A percentile compares a stretch with the other conserved stretches of the same genome.
phyloP scores from a whole-genome alignment of 441 rosid genomes.

The Biscutella laevigata region DNA sequence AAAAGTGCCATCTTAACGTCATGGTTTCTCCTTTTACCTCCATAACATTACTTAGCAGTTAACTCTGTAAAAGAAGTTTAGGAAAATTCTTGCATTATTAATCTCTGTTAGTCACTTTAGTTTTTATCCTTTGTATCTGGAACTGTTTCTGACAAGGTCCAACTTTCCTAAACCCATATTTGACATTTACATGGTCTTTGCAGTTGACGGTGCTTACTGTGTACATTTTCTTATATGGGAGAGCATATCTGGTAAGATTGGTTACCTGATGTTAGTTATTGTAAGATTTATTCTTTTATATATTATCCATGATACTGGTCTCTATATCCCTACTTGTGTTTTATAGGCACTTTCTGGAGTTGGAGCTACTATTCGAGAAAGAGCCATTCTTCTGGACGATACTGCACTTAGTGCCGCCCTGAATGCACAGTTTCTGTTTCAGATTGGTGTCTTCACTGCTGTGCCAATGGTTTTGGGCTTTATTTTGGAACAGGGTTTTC shows the following conservation, averaged over 20 bases:
- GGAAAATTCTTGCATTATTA: neutral
- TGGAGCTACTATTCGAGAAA: conserved; percentile 53
- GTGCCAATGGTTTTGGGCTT: conserved; percentile 95
- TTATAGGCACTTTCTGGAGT: conserved; percentile 93
- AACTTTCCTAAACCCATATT: conserved; percentile 18
- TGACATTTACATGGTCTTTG: conserved; percentile 30
- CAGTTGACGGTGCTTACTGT: conserved; percentile 95
- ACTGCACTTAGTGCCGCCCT: conserved; percentile 73
- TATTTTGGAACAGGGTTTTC: conserved; percentile 84
- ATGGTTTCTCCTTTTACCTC: conserved; percentile 16
- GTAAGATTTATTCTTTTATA: neutral
- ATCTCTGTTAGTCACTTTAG: neutral
- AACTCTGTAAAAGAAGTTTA: neutral
- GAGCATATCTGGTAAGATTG: conserved; percentile 80
- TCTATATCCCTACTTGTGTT: conserved; percentile 7
- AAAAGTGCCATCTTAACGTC: neutral
- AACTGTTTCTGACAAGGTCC: conserved; percentile 13
- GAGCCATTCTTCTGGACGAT: conserved; percentile 54
- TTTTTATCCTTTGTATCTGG: conserved; percentile 2
- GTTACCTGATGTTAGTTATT: conserved; percentile 7
- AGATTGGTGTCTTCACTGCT: conserved; percentile 92
- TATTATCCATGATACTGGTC: conserved; percentile 10
- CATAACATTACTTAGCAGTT: neutral
- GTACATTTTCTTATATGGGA: conserved; percentile 84
- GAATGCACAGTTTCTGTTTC: conserved; percentile 92